Conservation (phyloP, 768 basidiomycete species). For the Pholiota conissans region DNA sequence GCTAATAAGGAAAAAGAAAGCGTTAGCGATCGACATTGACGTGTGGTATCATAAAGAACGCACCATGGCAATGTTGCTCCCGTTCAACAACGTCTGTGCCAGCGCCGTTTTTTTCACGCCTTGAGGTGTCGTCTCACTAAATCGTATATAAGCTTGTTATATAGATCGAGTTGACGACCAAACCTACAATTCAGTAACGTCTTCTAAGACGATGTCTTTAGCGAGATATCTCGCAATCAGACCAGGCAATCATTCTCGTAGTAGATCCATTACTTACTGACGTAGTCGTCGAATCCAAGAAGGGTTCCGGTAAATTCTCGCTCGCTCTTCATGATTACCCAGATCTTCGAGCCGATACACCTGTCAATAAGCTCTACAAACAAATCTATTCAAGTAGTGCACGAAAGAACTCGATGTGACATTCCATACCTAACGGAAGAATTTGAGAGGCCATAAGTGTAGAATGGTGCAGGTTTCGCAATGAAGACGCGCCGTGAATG, state of each 20-base stretch:
- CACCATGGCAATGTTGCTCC: conserved; percentile 97
- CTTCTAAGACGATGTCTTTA: conserved; percentile 90
- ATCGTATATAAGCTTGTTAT: not conserved
- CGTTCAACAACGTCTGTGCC: conserved; percentile 87
- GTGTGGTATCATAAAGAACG: conserved; percentile 19
- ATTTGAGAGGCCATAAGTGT: conserved; percentile 85
- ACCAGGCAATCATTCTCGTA: not conserved
- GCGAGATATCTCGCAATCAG: conserved; percentile 1
- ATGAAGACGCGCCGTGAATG: not conserved
- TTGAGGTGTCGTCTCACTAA: conserved; percentile 85
- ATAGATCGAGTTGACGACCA: not conserved
- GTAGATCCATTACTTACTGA: conserved; percentile 72
- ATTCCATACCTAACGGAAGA: conserved; percentile 84
- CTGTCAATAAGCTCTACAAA: conserved; percentile 88
- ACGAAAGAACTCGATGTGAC: conserved; percentile 11
- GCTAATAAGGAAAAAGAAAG: conserved; percentile 16
- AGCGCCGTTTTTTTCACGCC: conserved; percentile 80
- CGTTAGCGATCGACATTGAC: not conserved
- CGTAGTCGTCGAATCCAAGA: conserved; percentile 97
- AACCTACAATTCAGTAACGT: conserved; percentile 93
- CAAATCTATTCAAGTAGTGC: not conserved
- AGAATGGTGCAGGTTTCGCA: not conserved
- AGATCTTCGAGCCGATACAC: conserved; percentile 95
- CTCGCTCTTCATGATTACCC: conserved; percentile 98
- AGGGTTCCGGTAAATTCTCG: conserved; percentile 95